Conservation (phyloP, 2,329 filamentous ascomycete genomes). For the Chrysoporthe puriensis region DNA sequence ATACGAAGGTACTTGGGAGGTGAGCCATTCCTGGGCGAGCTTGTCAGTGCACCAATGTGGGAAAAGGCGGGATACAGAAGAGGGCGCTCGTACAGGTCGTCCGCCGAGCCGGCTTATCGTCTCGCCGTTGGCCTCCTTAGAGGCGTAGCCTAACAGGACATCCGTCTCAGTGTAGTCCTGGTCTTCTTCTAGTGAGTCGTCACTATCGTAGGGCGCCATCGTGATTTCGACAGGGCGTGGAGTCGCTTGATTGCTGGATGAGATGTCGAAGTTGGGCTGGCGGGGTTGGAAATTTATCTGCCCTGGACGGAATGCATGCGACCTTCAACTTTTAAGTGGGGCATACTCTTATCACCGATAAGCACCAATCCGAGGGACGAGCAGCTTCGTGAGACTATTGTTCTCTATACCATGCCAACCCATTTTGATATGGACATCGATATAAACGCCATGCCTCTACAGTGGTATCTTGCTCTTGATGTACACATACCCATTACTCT, state of each 20-base stretch:
- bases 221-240: conserved; percentile 5
- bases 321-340: conserved; percentile 29
- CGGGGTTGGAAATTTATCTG: conserved; percentile 25
- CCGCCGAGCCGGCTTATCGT: conserved; percentile 87
- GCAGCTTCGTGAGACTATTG: neutral
- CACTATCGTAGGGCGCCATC: conserved; percentile 85
- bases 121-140: conserved; percentile 78
- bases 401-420: conserved; percentile 17
- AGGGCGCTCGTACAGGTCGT: conserved; percentile 67
- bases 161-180: conserved; percentile 78
- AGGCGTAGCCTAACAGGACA: conserved; percentile 88
- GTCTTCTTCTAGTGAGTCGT: conserved; percentile 74
- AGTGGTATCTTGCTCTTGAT: conserved; percentile 36
- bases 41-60: conserved; percentile 23
- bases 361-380: neutral
- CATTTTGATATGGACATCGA: conserved; percentile 23
- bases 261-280: conserved; percentile 9
- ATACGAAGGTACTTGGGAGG: conserved; percentile 73
- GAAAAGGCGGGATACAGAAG: neutral
- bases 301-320: neutral
- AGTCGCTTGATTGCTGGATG: no score
- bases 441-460: conserved; percentile 39
- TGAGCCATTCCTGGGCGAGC: conserved; percentile 75
- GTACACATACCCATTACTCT: conserved; percentile 15
- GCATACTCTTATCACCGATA: conserved; percentile 25